Evolutionary conservation across 1,139 yeast genomes (phyloP).

Genomic region (Sugiyamaella sp.): DNA sequence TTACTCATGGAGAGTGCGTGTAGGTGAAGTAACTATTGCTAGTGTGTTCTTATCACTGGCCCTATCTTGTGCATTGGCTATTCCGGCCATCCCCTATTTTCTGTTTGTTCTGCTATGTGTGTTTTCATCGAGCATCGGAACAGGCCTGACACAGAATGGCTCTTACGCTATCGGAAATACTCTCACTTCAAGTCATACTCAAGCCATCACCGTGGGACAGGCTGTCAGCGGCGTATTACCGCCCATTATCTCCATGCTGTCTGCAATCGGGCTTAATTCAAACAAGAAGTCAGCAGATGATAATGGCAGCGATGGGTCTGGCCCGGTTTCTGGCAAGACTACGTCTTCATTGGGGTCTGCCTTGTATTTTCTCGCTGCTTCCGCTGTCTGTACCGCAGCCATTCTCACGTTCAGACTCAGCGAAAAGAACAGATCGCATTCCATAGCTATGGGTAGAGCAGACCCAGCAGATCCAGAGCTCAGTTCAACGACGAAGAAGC

Average conservation of each 20-base stretch:
- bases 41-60: constrained; percentile 54
- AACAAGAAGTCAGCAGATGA: constrained; percentile 44
- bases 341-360: constrained; percentile 51
- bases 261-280: constrained; percentile 45
- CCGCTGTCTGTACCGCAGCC: constrained; percentile 24
- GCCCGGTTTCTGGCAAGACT: constrained; percentile 39
- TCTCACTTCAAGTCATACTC: constrained; percentile 75
- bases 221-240: constrained; percentile 94
- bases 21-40: constrained; percentile 62
- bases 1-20: constrained; percentile 59
- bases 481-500: constrained; percentile 16
- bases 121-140: constrained; percentile 50
- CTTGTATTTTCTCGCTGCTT: constrained; percentile 41
- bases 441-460: neutral
- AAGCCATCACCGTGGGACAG: constrained; percentile 93
- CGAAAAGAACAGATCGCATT: neutral
- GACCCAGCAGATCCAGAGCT: neutral
- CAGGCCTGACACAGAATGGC: constrained; percentile 85
- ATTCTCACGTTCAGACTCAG: constrained; percentile 18
- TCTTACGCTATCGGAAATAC: constrained; percentile 84
- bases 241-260: constrained; percentile 67
- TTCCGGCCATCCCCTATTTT: constrained; percentile 54
- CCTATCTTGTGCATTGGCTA: constrained; percentile 41
- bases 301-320: constrained; percentile 21
- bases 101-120: constrained; percentile 47